Evolutionary conservation across 1,139 yeast species (phyloP), one percentile per base, ranked within the genome.

Genomic region (Candida sanyaensis): DNA sequence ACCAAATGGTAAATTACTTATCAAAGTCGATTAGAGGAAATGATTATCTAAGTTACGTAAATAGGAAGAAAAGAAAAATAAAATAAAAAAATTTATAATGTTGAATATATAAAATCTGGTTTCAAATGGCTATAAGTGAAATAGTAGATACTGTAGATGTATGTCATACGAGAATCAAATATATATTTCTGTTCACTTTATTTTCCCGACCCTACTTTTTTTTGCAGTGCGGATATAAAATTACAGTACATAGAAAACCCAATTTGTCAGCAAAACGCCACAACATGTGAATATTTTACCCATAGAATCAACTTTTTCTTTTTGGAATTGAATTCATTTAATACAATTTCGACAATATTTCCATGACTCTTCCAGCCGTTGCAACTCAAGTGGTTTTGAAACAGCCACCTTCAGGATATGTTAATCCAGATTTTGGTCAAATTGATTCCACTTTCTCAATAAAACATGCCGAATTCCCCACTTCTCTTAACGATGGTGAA

Each of bases 401-500:
- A 27, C 48, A 57, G 11, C 37, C 55, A 11, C 66, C 68, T 23
- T 44, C 47, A 6, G 46, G 41, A 2, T 54, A 41, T 11, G 52
- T 63, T 41, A 54, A 58, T 41, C 44, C 57, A 17, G 55, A 58
- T 13, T 50, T 57, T 39, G 52, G 50, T 12, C 48, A 55, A 23
- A 45, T 58, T 5, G 52, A 56, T 27, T 57, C 68, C 13, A 65
- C 68, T 11, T 65, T 65, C 48, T 60, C 59, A 43, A 43, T 60
- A 11, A 52, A 46, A 24, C 43, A 52, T 27, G 50, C 44, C 11
- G 43, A 51, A 4, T 45, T 50, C 5, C 49, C 50, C 11, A 12
- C 23, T 2, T 53, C 48, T 7, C 59, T 80, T 46, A 56, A 69
- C 48, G 73, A 70, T 1, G 78, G 73, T 37, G 75, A 82, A 52